These are phyloP conservation scores for Rhizoctonia solani DNA, from an alignment of 1,284 basidiomycete genomes.

Conservation along the genomic window DNA sequence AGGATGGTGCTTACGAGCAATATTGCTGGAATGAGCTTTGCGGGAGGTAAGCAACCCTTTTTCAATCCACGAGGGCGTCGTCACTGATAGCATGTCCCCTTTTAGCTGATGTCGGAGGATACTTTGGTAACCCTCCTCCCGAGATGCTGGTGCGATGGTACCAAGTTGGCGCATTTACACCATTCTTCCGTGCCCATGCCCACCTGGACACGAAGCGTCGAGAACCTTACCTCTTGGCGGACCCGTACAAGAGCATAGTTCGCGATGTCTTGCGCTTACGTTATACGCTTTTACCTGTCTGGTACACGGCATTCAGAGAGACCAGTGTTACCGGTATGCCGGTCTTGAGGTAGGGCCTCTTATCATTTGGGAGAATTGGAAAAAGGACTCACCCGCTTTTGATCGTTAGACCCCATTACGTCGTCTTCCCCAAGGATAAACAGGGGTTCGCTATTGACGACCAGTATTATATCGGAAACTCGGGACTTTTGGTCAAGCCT, in stretches of 20 bases:
- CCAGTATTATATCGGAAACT: constrained; percentile 90
- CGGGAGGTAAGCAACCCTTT: constrained; percentile 70
- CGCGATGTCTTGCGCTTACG: constrained; percentile 80
- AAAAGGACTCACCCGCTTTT: neutral
- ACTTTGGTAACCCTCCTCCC: constrained; percentile 94
- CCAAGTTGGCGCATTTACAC: constrained; percentile 91
- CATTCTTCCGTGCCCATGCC: constrained; percentile 98
- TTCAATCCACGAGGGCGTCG: neutral
- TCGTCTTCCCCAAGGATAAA: constrained; percentile 87
- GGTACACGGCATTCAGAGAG: constrained; percentile 96
- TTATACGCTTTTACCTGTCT: constrained; percentile 87
- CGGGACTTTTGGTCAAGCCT: constrained; percentile 91
- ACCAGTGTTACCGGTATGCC: constrained; percentile 79
- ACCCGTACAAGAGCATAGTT: constrained; percentile 83
- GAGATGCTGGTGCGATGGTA: constrained; percentile 99
- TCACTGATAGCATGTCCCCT: too few relatives aligned
- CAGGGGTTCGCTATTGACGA: constrained; percentile 88
- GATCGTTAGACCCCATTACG: constrained; percentile 80
- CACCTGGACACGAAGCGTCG: constrained; percentile 98
- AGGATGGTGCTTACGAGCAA: constrained; percentile 93
- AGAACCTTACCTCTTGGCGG: constrained; percentile 91
- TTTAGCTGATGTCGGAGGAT: constrained; percentile 95
- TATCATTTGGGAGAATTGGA: neutral
- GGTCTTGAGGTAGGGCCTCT: constrained; percentile 75
- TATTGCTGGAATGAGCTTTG: constrained; percentile 93